These are phyloP conservation scores for Eucommia ulmoides DNA, from an alignment of 257 asterid genomes.

Conservation along the genomic window DNA sequence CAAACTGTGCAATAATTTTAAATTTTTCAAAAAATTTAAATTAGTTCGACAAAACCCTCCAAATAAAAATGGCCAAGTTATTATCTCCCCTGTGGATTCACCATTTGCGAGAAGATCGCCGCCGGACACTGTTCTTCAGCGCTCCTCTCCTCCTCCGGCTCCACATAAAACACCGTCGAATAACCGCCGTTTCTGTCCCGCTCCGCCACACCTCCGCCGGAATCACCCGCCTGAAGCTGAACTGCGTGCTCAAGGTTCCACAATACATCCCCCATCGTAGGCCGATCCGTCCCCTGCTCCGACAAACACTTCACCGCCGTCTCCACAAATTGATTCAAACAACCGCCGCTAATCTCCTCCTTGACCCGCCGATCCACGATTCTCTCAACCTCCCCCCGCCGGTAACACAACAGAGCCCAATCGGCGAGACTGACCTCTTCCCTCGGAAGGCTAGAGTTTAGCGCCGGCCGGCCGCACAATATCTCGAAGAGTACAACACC, in stretches of 20 bases:
- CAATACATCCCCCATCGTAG: slow-evolving; percentile 65
- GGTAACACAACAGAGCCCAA: slow-evolving; percentile 34
- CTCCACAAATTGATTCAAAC: slow-evolving; percentile 37
- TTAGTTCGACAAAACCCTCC: too few species aligned
- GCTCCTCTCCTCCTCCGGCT: slow-evolving; percentile 9
- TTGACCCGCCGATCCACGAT: slow-evolving; percentile 38
- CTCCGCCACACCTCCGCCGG: slow-evolving; percentile 24
- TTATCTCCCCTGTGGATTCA: slow-evolving; percentile 20
- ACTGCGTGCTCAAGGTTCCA: slow-evolving; percentile 57
- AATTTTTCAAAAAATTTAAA: too few species aligned
- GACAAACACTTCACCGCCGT: slow-evolving; percentile 53
- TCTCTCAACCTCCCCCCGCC: slow-evolving; percentile 14
- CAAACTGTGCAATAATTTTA: too few species aligned
- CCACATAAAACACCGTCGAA: slow-evolving; percentile 3
- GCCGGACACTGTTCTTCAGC: slow-evolving; percentile 6
- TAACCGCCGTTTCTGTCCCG: slow-evolving; percentile 17
- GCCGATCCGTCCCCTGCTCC: slow-evolving; percentile 43
- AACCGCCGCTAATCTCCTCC: slow-evolving; percentile 24
- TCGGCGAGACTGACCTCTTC: slow-evolving; percentile 64
- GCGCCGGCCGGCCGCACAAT: slow-evolving; percentile 55
- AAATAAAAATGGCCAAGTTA: too few species aligned
- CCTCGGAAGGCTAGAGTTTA: slow-evolving; percentile 33
- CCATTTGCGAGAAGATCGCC: slow-evolving; percentile 17
- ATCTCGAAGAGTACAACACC: slow-evolving; percentile 69
- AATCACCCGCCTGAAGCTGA: slow-evolving; percentile 32